A percentile compares a stretch with the other conserved stretches of the same genome.
Evolutionary conservation across 2,329 filamentous ascomycete species (phyloP).

Genomic region (Cercospora beticola): DNA sequence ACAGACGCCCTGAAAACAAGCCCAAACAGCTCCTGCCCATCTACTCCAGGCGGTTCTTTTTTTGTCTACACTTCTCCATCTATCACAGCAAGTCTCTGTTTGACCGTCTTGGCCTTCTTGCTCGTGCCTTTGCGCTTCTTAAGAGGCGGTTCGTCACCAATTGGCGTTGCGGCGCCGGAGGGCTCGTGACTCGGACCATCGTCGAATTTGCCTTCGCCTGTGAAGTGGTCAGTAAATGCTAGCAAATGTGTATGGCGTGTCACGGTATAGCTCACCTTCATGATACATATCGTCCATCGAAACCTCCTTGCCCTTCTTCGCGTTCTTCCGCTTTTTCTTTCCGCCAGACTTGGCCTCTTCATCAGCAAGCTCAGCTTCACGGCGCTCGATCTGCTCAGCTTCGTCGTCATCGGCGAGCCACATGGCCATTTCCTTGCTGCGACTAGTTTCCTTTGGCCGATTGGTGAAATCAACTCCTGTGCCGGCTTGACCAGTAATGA

Average conservation of each 20-base stretch:
- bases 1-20: not conserved
- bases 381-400: constrained; percentile 87
- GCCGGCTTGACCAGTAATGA: constrained; percentile 83
- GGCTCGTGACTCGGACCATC: constrained; percentile 79
- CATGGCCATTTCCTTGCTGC: constrained; percentile 97
- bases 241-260: not conserved
- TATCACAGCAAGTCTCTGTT: constrained; percentile 51
- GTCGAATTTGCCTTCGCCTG: constrained; percentile 96
- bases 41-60: not conserved
- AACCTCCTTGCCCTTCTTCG: constrained; percentile 61
- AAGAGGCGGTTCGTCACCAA: constrained; percentile 50
- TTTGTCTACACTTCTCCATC: constrained; percentile 41
- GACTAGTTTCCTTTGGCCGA: constrained; percentile 79
- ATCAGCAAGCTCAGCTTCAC: constrained; percentile 79
- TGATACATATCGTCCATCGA: constrained; percentile 97
- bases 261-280: constrained; percentile 63
- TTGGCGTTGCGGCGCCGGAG: constrained; percentile 82
- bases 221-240: constrained; percentile 17
- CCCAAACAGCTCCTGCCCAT: not conserved
- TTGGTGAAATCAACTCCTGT: constrained; percentile 83
- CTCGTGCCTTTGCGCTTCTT: constrained; percentile 58
- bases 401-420: constrained; percentile 98
- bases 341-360: constrained; percentile 60
- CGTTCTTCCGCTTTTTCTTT: constrained; percentile 51
- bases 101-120: constrained; percentile 55